Percentiles rank a stretch among this genome's conserved stretches.
phyloP scores from a whole-genome alignment of 1,139 yeast genomes.

The Magnusiomyces tetraspermus region DNA sequence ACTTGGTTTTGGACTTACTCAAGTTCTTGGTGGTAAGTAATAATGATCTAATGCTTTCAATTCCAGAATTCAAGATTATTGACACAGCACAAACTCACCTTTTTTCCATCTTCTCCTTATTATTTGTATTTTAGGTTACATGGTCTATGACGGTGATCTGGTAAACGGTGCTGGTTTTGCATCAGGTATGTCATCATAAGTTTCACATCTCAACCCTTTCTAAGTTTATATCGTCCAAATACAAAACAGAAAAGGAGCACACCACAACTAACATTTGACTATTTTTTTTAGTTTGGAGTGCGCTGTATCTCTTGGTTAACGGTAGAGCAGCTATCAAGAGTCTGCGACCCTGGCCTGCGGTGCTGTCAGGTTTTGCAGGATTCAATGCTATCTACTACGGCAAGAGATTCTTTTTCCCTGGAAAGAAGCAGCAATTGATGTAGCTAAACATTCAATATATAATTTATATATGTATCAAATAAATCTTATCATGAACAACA shows the following conservation, averaged over 20 bases:
- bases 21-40: constrained; percentile 56
- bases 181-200: constrained; percentile 30
- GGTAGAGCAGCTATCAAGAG: constrained; percentile 52
- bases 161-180: constrained; percentile 81
- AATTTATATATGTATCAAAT: neutral
- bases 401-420: constrained; percentile 45
- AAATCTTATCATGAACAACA: neutral
- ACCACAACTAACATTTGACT: constrained; percentile 9
- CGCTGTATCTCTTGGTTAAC: constrained; percentile 65
- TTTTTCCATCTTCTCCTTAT: neutral
- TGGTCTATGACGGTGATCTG: constrained; percentile 71
- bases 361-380: constrained; percentile 48
- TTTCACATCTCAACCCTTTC: too few species aligned
- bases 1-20: constrained; percentile 56
- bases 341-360: constrained; percentile 45
- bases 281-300: constrained; percentile 60
- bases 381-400: constrained; percentile 63
- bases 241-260: too few species aligned
- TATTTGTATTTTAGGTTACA: constrained; percentile 34
- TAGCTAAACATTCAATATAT: neutral
- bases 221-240: too few species aligned
- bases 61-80: too few species aligned
- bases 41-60: neutral
- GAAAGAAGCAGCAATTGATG: neutral
- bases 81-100: too few species aligned